A percentile compares a stretch with the other conserved stretches of the same genome.
phyloP scores from a whole-genome alignment of 495 filamentous ascomycete species.

The Tetracladium setigerum region DNA sequence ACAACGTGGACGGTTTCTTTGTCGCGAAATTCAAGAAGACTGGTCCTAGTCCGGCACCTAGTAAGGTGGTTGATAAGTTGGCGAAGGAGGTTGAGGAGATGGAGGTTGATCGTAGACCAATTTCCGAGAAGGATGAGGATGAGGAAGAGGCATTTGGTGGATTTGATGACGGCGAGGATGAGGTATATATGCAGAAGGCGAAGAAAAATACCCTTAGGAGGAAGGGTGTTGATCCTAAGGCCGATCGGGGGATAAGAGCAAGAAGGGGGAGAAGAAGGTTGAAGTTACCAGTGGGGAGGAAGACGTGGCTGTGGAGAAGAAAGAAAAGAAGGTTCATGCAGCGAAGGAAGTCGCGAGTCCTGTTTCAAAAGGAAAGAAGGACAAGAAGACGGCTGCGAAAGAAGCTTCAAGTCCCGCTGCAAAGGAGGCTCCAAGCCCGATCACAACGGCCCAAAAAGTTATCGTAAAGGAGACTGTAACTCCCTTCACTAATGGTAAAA shows the following conservation, averaged over 20 bases:
- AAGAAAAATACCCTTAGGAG: slow-evolving; percentile 50
- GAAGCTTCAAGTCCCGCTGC: not conserved
- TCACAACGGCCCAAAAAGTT: too few relatives aligned
- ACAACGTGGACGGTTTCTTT: slow-evolving; percentile 98
- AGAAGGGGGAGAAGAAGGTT: slow-evolving; percentile 2
- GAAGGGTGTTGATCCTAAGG: slow-evolving; percentile 44
- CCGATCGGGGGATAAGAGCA: slow-evolving; percentile 10
- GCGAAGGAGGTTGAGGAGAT: slow-evolving; percentile 29
- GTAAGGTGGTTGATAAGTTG: slow-evolving; percentile 1
- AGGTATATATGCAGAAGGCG: slow-evolving; percentile 70
- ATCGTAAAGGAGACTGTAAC: too few relatives aligned
- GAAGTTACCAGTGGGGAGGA: slow-evolving; percentile 6
- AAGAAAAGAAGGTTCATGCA: slow-evolving; percentile 9
- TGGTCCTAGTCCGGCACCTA: slow-evolving; percentile 55
- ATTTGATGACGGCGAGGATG: slow-evolving; percentile 80
- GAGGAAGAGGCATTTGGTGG: slow-evolving; percentile 63
- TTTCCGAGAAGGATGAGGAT: slow-evolving; percentile 32
- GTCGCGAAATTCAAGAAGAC: slow-evolving; percentile 95
- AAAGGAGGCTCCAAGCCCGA: not conserved
- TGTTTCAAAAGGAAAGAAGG: slow-evolving; percentile 22
- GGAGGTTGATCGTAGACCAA: slow-evolving; percentile 44
- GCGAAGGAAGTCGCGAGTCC: slow-evolving; percentile 20
- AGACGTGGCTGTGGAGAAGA: slow-evolving; percentile 11
- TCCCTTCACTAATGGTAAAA: too few relatives aligned
- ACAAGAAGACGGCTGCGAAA: slow-evolving; percentile 23